phyloP scores from a whole-genome alignment of 192 early-diverging fungal species.

The Gaertneriomyces semiglobifer region DNA sequence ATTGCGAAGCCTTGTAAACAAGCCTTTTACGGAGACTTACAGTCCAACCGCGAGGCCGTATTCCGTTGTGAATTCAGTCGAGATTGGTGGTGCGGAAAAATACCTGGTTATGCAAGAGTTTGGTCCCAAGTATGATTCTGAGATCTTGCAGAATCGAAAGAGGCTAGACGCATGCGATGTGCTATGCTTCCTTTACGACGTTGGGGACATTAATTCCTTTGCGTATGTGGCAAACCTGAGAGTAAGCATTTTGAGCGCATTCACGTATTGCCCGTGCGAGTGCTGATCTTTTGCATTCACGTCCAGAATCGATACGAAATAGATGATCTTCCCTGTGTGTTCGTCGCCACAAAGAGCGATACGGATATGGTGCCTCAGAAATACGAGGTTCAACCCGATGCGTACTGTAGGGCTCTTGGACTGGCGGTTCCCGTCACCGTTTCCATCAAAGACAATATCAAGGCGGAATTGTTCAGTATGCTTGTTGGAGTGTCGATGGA shows the following conservation, averaged over 20 bases:
- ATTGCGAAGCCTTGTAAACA: slow-evolving; percentile 80
- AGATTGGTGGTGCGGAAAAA: slow-evolving; percentile 89
- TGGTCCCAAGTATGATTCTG: slow-evolving; percentile 77
- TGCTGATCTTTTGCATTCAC: slow-evolving; percentile 16
- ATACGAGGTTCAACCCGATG: slow-evolving; percentile 84
- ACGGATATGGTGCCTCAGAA: slow-evolving; percentile 81
- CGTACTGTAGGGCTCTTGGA: slow-evolving; percentile 84
- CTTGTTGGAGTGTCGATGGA: slow-evolving; percentile 82
- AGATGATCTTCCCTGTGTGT: slow-evolving; percentile 79
- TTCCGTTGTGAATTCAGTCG: slow-evolving; percentile 90
- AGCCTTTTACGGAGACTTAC: slow-evolving; percentile 74
- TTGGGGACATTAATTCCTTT: slow-evolving; percentile 90
- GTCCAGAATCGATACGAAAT: slow-evolving; percentile 75
- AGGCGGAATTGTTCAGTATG: slow-evolving; percentile 84
- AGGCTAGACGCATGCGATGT: slow-evolving; percentile 86
- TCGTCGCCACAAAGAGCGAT: slow-evolving; percentile 96
- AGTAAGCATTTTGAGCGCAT: slow-evolving; percentile 42
- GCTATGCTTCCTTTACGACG: slow-evolving; percentile 93
- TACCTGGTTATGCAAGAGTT: slow-evolving; percentile 97
- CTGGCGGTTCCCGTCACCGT: slow-evolving; percentile 87
- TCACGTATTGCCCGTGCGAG: neutral
- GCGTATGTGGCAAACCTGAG: slow-evolving; percentile 80
- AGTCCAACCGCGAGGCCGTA: slow-evolving; percentile 69
- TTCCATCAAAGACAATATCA: slow-evolving; percentile 78
- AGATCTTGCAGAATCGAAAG: slow-evolving; percentile 85